Evolutionary conservation across 768 basidiomycete genomes (phyloP).

Genomic region (Mycena rebaudengoi): DNA sequence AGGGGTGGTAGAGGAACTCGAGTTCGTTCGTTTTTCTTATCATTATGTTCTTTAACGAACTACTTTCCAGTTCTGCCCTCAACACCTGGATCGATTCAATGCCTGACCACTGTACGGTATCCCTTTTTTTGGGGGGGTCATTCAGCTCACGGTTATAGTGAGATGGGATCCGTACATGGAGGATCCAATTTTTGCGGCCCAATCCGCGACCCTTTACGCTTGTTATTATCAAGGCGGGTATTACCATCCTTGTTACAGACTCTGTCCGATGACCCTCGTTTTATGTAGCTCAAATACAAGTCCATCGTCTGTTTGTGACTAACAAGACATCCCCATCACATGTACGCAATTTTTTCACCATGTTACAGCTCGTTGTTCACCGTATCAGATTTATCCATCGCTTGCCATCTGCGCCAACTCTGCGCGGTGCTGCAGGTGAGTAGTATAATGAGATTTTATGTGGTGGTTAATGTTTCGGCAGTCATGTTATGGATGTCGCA

Average conservation of each 20-base stretch:
- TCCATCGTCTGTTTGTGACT: no score
- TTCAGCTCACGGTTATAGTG: conserved; percentile 36
- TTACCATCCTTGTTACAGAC: background rate
- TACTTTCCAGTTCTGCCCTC: conserved; percentile 53
- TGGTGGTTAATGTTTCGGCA: no score
- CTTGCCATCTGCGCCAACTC: conserved; percentile 80
- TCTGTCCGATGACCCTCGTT: background rate
- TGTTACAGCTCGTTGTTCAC: no score
- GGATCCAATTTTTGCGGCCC: conserved; percentile 27
- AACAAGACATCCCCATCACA: no score
- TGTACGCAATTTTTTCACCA: no score
- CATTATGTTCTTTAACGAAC: no score
- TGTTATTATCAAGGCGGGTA: conserved; percentile 31
- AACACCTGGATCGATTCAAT: conserved; percentile 74
- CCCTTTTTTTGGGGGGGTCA: background rate
- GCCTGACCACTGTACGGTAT: conserved; percentile 59
- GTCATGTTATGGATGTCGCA: conserved; percentile 63
- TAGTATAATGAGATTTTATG: no score
- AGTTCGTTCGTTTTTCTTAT: conserved; percentile 34
- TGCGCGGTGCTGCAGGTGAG: conserved; percentile 69
- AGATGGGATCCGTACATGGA: conserved; percentile 37
- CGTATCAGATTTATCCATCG: conserved; percentile 61
- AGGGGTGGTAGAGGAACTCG: conserved; percentile 58
- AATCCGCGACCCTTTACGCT: conserved; percentile 32
- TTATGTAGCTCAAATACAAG: conserved; percentile 56